Percentiles rank a stretch among this genome's conserved stretches.
Evolutionary conservation across 768 basidiomycete genomes (phyloP).

Genomic region (Boletus rubescentipes): DNA sequence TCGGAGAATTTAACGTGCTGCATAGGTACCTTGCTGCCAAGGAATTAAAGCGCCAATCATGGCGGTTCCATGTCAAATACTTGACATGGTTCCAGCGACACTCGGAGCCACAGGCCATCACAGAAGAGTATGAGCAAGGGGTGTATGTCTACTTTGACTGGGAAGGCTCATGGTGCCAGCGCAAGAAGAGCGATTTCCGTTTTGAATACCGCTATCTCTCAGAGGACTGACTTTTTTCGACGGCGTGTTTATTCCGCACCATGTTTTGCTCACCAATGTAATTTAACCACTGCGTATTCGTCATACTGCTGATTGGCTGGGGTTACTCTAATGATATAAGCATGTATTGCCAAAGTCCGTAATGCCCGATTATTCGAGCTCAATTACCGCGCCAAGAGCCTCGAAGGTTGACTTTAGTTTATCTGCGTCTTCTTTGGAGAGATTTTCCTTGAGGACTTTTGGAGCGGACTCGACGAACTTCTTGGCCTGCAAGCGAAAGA

Average conservation of each 20-base stretch:
- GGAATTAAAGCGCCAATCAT: constrained; percentile 95
- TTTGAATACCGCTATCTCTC: constrained; percentile 95
- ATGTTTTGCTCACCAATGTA: constrained; percentile 23
- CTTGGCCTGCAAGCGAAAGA: constrained; percentile 69
- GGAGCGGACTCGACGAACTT: constrained; percentile 98
- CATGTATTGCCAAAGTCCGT: constrained; percentile 11
- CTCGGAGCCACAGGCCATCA: constrained; percentile 97
- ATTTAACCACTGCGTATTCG: constrained; percentile 23
- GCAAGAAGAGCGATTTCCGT: constrained; percentile 97
- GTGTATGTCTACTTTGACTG: constrained; percentile 99
- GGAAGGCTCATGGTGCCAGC: constrained; percentile 98
- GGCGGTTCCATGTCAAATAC: constrained; percentile 99
- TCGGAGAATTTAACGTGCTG: neutral
- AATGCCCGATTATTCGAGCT: constrained; percentile 61
- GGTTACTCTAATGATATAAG: constrained; percentile 16
- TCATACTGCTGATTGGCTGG: constrained; percentile 14
- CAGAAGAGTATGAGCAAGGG: constrained; percentile 99
- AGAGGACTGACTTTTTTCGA: constrained; percentile 51
- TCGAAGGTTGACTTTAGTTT: constrained; percentile 92
- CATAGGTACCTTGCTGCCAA: constrained; percentile 90
- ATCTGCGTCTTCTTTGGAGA: constrained; percentile 97
- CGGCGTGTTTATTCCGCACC: constrained; percentile 1
- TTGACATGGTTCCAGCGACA: constrained; percentile 99
- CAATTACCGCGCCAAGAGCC: constrained; percentile 83
- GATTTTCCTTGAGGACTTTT: constrained; percentile 89